Evolutionary conservation across 83 land plant species (phyloP), one percentile per base, ranked within the genome.

Genomic region (Thuja plicata): DNA sequence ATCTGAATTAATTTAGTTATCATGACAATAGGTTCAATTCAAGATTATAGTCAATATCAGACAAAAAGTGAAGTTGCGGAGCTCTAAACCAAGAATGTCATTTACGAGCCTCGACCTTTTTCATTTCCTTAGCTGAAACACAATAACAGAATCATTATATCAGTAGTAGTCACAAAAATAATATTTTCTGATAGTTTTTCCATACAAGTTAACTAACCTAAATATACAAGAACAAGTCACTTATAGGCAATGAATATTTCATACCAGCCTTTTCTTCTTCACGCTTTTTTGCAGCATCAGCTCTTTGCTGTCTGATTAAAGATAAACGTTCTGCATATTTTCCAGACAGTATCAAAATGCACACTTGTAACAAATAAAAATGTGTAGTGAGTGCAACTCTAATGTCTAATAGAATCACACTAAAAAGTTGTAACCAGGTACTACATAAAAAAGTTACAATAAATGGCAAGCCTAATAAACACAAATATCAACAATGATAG

Each of bases 241-340:
- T 34, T 32, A 32, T 32, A 74, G 5, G 38, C 35, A 74, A 74
- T 50, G 21, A 37, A 32, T 86, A 74, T 74, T 38, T 34, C 79
- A 55, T 89, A 94, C 95, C 95, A 91, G 95, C 95, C 86, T 94
- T 94, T 84, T 96, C 99, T 91, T 97, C 98, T 87, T 97, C 99
- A 41, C 98, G 91, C 81, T 96, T 97, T 91, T 93, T 95, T 57
- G 99, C 99, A 92, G 99, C 99, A 40, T 96, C 99, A 80, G 93
- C 94, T 34, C 99, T 94, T 90, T 97, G 97, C 90, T 97, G 96
- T 66, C 99, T 94, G 38, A 97, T 97, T 82, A 97, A 87, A 35
- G 94, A 90, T 76, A 94, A 89, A 17, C 95, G 92, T 76, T 94
- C 95, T 94, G 94, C 84, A 38, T 3, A 46, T 3, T 83, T 83